Evolutionary conservation across 1,284 basidiomycete genomes (phyloP).

Genomic region (Ganoderma leucocontextum): DNA sequence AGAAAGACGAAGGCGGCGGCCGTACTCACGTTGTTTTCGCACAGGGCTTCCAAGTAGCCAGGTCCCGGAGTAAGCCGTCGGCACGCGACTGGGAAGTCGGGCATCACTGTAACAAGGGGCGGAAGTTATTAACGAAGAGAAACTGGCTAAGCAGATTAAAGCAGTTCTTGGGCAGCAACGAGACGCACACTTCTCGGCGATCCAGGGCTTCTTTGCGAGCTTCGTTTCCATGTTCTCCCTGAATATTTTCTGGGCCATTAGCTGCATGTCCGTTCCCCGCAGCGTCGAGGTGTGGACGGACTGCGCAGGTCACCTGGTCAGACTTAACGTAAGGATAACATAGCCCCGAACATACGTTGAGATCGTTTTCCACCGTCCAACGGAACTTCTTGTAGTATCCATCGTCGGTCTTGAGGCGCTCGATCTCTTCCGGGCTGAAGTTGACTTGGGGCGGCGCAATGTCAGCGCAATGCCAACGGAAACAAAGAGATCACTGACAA

Average conservation of each 20-base stretch:
- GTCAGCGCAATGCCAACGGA: neutral
- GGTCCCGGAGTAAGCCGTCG: constrained; percentile 70
- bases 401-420: constrained; percentile 53
- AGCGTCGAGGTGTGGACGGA: constrained; percentile 55
- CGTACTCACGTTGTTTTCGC: constrained; percentile 60
- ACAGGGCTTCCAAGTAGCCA: constrained; percentile 70
- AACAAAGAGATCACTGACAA: constrained; percentile 46
- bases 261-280: constrained; percentile 52
- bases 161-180: neutral
- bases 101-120: constrained; percentile 52
- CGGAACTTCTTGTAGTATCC: constrained; percentile 60
- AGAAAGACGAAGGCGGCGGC: neutral
- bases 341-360: constrained; percentile 53
- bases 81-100: constrained; percentile 65
- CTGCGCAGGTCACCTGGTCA: constrained; percentile 40
- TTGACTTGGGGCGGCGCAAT: constrained; percentile 36
- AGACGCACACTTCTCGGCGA: constrained; percentile 60
- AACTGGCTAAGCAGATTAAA: neutral
- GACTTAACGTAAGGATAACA: neutral
- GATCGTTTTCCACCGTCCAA: constrained; percentile 55
- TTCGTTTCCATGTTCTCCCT: constrained; percentile 57
- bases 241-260: constrained; percentile 50
- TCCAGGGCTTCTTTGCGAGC: constrained; percentile 64
- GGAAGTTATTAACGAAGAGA: neutral
- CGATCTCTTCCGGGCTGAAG: constrained; percentile 66